Evolutionary conservation across 768 basidiomycete genomes (phyloP).

Genomic region (Rhodotorula toruloides): DNA sequence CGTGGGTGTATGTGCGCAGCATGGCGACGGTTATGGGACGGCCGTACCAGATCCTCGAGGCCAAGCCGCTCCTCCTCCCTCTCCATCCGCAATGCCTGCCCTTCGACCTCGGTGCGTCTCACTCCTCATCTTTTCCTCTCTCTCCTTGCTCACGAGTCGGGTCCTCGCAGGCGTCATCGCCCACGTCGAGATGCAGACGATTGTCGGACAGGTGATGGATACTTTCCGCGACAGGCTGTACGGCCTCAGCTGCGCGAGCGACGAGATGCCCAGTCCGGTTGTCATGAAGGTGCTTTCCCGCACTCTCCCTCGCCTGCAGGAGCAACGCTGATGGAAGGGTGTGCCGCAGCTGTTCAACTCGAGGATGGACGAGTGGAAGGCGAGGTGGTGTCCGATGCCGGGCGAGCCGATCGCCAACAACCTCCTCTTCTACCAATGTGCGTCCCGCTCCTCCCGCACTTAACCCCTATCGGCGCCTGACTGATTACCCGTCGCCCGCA

Average conservation of each 20-base stretch:
- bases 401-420: constrained; percentile 36
- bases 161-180: constrained; percentile 24
- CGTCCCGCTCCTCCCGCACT: no score
- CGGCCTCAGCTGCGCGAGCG: constrained; percentile 24
- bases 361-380: constrained; percentile 36
- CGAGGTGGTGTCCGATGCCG: constrained; percentile 25
- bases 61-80: constrained; percentile 27
- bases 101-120: constrained; percentile 29
- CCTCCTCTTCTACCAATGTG: constrained; percentile 32
- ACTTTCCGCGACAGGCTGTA: constrained; percentile 34
- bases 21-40: constrained; percentile 33
- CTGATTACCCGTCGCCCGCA: no score
- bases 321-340: neutral
- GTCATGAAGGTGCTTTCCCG: constrained; percentile 33
- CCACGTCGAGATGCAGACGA: constrained; percentile 30
- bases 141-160: neutral
- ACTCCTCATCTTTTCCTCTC: neutral
- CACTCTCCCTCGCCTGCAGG: neutral
- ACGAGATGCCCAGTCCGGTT: constrained; percentile 32
- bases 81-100: constrained; percentile 29
- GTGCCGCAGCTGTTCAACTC: constrained; percentile 29
- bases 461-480: no score
- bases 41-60: constrained; percentile 36
- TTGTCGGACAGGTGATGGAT: constrained; percentile 36
- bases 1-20: neutral